Evolutionary conservation across 441 rosid genomes (phyloP).

Genomic region (Breynia disticha): DNA sequence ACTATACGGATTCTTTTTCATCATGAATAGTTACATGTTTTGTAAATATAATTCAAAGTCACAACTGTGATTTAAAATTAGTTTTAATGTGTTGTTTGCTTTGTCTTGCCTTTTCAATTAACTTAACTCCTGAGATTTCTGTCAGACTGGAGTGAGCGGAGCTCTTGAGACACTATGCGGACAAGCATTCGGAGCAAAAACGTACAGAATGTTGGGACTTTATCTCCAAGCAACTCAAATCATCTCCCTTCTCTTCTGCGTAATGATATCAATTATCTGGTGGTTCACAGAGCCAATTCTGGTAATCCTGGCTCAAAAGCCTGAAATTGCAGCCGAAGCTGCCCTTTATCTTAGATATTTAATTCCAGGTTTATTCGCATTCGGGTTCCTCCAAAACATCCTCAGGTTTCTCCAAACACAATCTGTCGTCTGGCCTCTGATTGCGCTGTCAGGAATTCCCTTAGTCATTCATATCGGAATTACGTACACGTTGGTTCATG

Average conservation of each 20-base stretch:
- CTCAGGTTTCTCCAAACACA: slow-evolving; percentile 67
- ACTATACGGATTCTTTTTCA: no score
- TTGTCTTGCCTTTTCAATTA: no score
- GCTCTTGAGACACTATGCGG: slow-evolving; percentile 80
- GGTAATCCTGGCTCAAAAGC: slow-evolving; percentile 42
- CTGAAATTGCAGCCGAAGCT: slow-evolving; percentile 33
- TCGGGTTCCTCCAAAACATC: slow-evolving; percentile 53
- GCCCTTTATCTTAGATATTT: slow-evolving; percentile 50
- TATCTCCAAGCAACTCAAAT: slow-evolving; percentile 67
- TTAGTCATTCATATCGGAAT: slow-evolving; percentile 33
- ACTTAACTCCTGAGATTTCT: not conserved
- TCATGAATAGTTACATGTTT: no score
- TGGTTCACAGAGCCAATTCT: slow-evolving; percentile 40
- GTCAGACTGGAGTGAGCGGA: slow-evolving; percentile 62
- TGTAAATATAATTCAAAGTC: no score
- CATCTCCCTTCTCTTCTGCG: slow-evolving; percentile 37
- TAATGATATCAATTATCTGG: slow-evolving; percentile 46
- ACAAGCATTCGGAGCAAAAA: slow-evolving; percentile 65
- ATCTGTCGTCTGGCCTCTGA: slow-evolving; percentile 42
- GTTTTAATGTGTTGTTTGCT: no score
- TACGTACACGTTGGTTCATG: slow-evolving; percentile 34
- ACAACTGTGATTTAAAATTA: no score
- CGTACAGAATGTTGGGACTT: slow-evolving; percentile 47
- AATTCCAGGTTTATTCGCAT: slow-evolving; percentile 68
- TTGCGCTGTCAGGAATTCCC: slow-evolving; percentile 30